Evolutionary conservation across 2,329 filamentous ascomycete species (phyloP).

Genomic region (Lachnellula arida): DNA sequence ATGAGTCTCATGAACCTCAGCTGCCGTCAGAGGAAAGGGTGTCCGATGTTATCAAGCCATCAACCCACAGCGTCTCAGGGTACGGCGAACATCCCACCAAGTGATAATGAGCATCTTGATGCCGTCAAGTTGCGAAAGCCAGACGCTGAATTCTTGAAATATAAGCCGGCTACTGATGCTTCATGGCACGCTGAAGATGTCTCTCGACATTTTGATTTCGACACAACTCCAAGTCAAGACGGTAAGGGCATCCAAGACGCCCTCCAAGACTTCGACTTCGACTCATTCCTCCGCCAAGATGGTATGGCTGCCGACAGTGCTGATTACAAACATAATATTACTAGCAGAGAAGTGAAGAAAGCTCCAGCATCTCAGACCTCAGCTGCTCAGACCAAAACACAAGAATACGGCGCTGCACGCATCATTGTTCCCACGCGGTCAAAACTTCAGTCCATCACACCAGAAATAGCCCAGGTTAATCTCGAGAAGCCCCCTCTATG

Average conservation of each 20-base stretch:
- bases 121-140: too few relatives aligned
- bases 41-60: not conserved
- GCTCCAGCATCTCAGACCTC: not conserved
- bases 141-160: too few relatives aligned
- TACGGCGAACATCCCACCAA: not conserved
- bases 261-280: constrained; percentile 60
- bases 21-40: not conserved
- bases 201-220: not conserved
- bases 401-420: not conserved
- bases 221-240: too few relatives aligned
- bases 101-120: too few relatives aligned
- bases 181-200: too few relatives aligned
- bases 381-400: not conserved
- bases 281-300: constrained; percentile 57
- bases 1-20: constrained; percentile 3
- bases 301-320: not conserved
- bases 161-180: too few relatives aligned
- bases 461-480: not conserved
- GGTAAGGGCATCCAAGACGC: constrained; percentile 37
- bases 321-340: not conserved
- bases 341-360: not conserved
- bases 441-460: not conserved
- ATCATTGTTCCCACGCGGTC: not conserved
- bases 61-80: not conserved
- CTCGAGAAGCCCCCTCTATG: not conserved